A percentile compares a stretch with the other conserved stretches of the same genome.
Evolutionary conservation across 129 eudicot species (phyloP).

Genomic region (Rutidosis leptorrhynchoides): DNA sequence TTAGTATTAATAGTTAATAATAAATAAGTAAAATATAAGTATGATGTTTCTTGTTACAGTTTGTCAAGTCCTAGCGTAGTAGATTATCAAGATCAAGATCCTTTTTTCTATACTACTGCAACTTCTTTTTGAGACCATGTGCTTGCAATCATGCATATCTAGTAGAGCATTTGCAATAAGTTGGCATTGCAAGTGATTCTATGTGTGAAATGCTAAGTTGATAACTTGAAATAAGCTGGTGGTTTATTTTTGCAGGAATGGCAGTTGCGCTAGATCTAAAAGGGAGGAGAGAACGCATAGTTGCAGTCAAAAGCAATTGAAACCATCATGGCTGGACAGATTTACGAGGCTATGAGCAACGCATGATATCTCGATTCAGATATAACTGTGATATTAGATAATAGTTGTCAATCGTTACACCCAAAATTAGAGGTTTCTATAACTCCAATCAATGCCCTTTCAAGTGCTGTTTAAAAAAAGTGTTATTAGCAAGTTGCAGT

Average conservation of each 20-base stretch:
- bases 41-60: too few species aligned
- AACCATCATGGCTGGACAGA: constrained; percentile 76
- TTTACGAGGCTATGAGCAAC: constrained; percentile 96
- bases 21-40: too few species aligned
- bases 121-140: not conserved
- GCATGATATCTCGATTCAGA: constrained; percentile 89
- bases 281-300: constrained; percentile 75
- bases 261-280: constrained; percentile 89
- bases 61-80: too few species aligned
- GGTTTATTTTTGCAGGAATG: constrained; percentile 57
- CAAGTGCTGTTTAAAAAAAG: too few species aligned
- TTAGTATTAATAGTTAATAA: too few species aligned
- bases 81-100: too few species aligned
- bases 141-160: not conserved
- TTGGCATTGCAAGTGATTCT: constrained; percentile 13
- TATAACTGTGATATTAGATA: constrained; percentile 82
- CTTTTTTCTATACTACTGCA: too few species aligned
- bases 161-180: not conserved
- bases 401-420: constrained; percentile 67
- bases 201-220: constrained; percentile 1
- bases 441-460: constrained; percentile 64
- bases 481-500: constrained; percentile 80
- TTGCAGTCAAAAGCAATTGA: constrained; percentile 81
- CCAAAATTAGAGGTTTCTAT: constrained; percentile 64
- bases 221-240: constrained; percentile 14